A percentile compares a stretch with the other conserved stretches of the same genome.
phyloP scores from a whole-genome alignment of 176 grass and related monocot species.

The Cymbopogon citratus region DNA sequence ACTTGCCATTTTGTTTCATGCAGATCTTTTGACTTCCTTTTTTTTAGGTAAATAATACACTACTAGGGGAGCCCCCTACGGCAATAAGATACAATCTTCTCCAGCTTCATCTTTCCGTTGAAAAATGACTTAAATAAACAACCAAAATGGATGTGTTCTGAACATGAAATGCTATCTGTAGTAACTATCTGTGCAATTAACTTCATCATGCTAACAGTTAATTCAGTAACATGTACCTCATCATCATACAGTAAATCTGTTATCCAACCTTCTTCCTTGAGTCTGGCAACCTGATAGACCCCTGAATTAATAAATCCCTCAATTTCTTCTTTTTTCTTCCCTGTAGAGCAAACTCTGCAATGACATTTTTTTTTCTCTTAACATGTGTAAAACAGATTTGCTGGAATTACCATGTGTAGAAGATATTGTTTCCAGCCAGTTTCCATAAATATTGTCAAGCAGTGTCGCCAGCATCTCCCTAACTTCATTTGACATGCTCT shows the following conservation, averaged over 20 bases:
- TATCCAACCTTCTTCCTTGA: slow-evolving; percentile 98
- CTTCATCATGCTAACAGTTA: slow-evolving; percentile 10
- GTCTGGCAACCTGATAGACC: slow-evolving; percentile 89
- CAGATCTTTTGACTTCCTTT: neutral
- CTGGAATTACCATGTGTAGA: slow-evolving; percentile 52
- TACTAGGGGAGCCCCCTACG: neutral
- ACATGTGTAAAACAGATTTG: slow-evolving; percentile 30
- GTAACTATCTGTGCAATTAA: slow-evolving; percentile 12
- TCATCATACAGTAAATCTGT: slow-evolving; percentile 95
- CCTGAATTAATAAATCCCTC: slow-evolving; percentile 89
- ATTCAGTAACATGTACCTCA: slow-evolving; percentile 58
- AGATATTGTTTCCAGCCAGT: slow-evolving; percentile 94
- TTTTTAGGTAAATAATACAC: neutral
- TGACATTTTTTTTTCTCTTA: neutral
- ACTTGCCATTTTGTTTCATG: neutral
- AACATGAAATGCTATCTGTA: neutral
- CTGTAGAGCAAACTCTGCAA: slow-evolving; percentile 43
- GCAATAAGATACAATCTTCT: neutral
- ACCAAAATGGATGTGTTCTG: neutral
- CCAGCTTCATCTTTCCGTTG: neutral
- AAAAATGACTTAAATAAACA: neutral
- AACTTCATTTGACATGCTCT: slow-evolving; percentile 86
- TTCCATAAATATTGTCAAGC: slow-evolving; percentile 90
- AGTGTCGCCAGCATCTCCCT: slow-evolving; percentile 74
- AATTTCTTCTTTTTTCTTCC: slow-evolving; percentile 87